Evolutionary conservation across 208 protist genomes (phyloP), one percentile per base, ranked within the genome.

Genomic region (Crithidia expoeki): DNA sequence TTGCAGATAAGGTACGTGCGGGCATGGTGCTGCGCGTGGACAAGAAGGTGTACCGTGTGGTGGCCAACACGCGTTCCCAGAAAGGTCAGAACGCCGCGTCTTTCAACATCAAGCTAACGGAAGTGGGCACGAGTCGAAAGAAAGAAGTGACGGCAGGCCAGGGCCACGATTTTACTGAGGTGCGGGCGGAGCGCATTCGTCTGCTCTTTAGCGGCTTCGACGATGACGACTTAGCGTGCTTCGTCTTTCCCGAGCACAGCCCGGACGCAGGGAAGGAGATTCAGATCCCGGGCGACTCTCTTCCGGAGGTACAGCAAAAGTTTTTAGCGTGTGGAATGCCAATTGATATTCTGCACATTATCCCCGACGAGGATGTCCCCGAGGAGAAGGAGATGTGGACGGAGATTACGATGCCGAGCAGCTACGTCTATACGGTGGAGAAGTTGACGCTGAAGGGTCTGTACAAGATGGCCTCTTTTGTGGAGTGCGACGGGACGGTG

Each of bases 201-300:
- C 74, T 96, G 23, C 80, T 94, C 5, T 96, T 96, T 60, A 94
- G 88, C 76, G 92, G 92, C 61, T 96, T 96, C 72, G 92, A 96
- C 68, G 92, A 96, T 65, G 82, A 96, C 57, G 92, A 96, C 79
- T 66, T 81, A 23, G 92, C 89, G 10, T 96, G 92, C 55, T 96
- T 96, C 72, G 89, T 96, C 3, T 96, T 93, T 63, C 92, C 92
- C 2, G 74, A 89, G 78, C 89, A 96, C 81, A 84, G 72, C 67
- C 63, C 63, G 14, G 87, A 96, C 32, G 87, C 85, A 1, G 89
- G 89, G 21, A 85, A 87, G 65, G 92, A 96, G 64, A 75, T 96
- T 14, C 92, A 94, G 72, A 56, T 96, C 42, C 70, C 79, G 9
- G 92, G 84, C 14, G 80, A 88, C 60, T 90, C 83, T 2, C 79